Conservation (phyloP, 768 basidiomycete species). For the Leucocoprinus sp. region DNA sequence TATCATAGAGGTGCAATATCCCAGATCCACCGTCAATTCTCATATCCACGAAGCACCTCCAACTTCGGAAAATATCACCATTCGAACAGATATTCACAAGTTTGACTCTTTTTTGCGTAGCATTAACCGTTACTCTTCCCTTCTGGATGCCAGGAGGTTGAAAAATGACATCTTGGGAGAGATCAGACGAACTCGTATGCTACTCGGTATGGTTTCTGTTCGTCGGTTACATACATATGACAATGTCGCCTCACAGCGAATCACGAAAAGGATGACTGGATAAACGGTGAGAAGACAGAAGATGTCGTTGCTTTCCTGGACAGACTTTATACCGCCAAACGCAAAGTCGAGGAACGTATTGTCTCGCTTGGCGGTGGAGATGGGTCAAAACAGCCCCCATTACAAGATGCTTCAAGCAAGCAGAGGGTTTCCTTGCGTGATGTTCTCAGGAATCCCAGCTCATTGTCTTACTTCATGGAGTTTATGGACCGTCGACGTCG, state of each 20-base stretch:
- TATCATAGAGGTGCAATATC: constrained; percentile 73
- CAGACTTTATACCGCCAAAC: constrained; percentile 81
- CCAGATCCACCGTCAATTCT: constrained; percentile 35
- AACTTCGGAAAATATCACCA: constrained; percentile 67
- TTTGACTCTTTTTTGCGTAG: constrained; percentile 90
- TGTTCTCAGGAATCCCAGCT: constrained; percentile 80
- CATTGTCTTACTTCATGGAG: constrained; percentile 95
- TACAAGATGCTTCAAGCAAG: constrained; percentile 35
- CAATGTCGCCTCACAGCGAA: constrained; percentile 41
- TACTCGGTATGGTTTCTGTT: constrained; percentile 45
- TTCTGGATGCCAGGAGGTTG: constrained; percentile 82
- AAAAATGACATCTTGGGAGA: constrained; percentile 93
- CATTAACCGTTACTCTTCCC: constrained; percentile 71
- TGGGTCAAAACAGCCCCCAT: constrained; percentile 32
- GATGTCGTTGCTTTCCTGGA: constrained; percentile 83
- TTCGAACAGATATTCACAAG: constrained; percentile 70
- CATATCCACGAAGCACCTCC: constrained; percentile 28
- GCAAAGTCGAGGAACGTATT: constrained; percentile 82
- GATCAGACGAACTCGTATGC: constrained; percentile 68
- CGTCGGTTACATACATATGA: not conserved
- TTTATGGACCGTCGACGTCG: constrained; percentile 90
- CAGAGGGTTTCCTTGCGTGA: constrained; percentile 61
- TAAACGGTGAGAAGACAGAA: constrained; percentile 78
- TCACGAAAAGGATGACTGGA: constrained; percentile 85
- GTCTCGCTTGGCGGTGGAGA: constrained; percentile 58